A percentile compares a stretch with the other conserved stretches of the same genome.
phyloP scores from a whole-genome alignment of 2,329 filamentous ascomycete species.

The Verticillium klebahnii region DNA sequence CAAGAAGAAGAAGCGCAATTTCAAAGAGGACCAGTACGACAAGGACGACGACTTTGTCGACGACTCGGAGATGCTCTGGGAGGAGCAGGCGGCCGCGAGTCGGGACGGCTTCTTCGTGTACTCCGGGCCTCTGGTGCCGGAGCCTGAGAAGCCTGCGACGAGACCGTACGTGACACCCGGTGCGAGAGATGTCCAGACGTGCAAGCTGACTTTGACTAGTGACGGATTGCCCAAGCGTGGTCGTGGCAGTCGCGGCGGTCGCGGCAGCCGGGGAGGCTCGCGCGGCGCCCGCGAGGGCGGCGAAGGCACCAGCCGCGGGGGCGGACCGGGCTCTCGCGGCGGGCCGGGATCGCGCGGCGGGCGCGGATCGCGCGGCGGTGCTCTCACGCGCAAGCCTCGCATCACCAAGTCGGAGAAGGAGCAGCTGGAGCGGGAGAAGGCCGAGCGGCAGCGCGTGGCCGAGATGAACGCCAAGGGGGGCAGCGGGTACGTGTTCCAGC shows the following conservation, averaged over 20 bases:
- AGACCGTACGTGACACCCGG: constrained; percentile 38
- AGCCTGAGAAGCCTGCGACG: constrained; percentile 67
- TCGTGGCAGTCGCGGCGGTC: constrained; percentile 33
- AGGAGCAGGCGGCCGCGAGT: constrained; percentile 88
- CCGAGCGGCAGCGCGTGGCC: constrained; percentile 58
- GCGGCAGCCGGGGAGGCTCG: constrained; percentile 40
- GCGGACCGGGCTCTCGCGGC: constrained; percentile 20
- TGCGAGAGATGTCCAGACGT: not conserved
- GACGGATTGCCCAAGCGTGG: constrained; percentile 71
- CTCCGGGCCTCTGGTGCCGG: constrained; percentile 82
- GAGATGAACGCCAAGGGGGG: constrained; percentile 32
- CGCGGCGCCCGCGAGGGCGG: constrained; percentile 55
- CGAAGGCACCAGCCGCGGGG: constrained; percentile 36
- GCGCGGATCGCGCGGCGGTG: constrained; percentile 71
- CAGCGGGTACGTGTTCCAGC: constrained; percentile 31
- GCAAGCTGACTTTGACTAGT: constrained; percentile 26
- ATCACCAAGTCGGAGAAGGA: constrained; percentile 83
- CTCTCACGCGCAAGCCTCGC: constrained; percentile 73
- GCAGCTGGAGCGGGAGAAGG: constrained; percentile 75
- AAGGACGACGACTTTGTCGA: constrained; percentile 83
- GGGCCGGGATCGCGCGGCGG: constrained; percentile 64
- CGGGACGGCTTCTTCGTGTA: constrained; percentile 98
- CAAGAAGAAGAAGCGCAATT: constrained; percentile 72
- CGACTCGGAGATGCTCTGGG: constrained; percentile 91
- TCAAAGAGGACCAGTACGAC: constrained; percentile 79